These are phyloP conservation scores for Stachybotrys elegans DNA, from an alignment of 2,329 filamentous ascomycete genomes.

Conservation along the genomic window DNA sequence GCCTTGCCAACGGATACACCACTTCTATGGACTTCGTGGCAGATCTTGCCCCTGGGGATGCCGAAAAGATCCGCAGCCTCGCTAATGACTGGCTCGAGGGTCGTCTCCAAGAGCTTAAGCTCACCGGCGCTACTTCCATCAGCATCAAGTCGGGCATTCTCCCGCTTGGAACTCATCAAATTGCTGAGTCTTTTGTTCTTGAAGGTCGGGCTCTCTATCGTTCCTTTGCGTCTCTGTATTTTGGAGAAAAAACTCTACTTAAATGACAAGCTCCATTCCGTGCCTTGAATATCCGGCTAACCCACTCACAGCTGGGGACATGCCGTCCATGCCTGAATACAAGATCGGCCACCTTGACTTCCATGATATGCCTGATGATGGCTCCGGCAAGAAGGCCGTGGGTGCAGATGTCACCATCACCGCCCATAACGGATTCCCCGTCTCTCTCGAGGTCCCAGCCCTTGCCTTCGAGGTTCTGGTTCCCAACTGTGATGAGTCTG, in stretches of 20 bases:
- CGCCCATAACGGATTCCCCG: constrained; percentile 70
- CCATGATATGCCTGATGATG: constrained; percentile 57
- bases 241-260: constrained; percentile 51
- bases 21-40: constrained; percentile 77
- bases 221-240: constrained; percentile 55
- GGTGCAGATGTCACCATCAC: constrained; percentile 72
- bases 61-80: constrained; percentile 71
- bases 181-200: constrained; percentile 72
- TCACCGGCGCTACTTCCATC: constrained; percentile 70
- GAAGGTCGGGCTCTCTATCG: constrained; percentile 74
- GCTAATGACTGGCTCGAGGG: constrained; percentile 88
- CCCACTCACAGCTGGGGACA: constrained; percentile 51
- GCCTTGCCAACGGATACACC: constrained; percentile 70
- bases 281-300: constrained; percentile 21
- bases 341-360: constrained; percentile 78
- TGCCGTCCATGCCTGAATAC: constrained; percentile 76
- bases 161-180: constrained; percentile 67
- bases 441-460: constrained; percentile 71
- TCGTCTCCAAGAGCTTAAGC: constrained; percentile 62
- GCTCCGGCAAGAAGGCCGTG: constrained; percentile 57
- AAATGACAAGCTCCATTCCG: constrained; percentile 20
- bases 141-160: constrained; percentile 75
- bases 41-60: constrained; percentile 69
- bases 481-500: constrained; percentile 67
- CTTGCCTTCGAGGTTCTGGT: constrained; percentile 83